Evolutionary conservation across 1,139 yeast genomes (phyloP), one percentile per base, ranked within the genome.

Genomic region (Suhomyces maxii): DNA sequence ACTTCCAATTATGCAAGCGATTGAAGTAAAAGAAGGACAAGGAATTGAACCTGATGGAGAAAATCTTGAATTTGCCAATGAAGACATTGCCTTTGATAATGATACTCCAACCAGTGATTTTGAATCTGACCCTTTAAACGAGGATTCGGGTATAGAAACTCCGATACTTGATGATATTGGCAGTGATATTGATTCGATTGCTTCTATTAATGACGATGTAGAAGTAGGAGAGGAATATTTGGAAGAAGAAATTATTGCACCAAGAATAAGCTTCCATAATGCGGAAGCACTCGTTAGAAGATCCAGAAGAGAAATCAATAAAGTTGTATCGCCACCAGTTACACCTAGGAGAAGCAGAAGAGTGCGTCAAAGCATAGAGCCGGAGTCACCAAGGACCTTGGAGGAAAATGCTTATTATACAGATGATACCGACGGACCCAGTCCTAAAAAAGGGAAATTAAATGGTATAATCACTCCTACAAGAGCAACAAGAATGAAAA

Each of bases 1-100:
- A 39, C 51, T 43, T 26, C 54, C 59, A 12, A 53, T 51, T 42
- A 47, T 47, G 36, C 53, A 44, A 26, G 43, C 46, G 2, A 48
- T 48, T n/a, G 54, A 53, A 37, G 49, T 53, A 8, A 56, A 52
- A 31, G 52, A 49, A 32, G 31, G 26, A 1, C 11, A 28, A 28
- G 43, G 23, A 7, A 12, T 14, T 8, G 50, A 37, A 10, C 51
- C 46, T 11, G 55, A 44, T 14, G 47, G 34, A 7, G 56, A 49
- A 7, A 48, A 36, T 4, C 39, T 34, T 3, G 49, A 37, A 4
- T 41, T 26, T 1, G 45, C 33, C 3, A 45, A 34, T n/a, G 49
- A 35, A 7, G 44, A 43, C 7, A 48, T 37, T 6, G 40, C 30
- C 6, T 50, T 40, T 8, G 60, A 53, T 8, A 57, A 50, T 5